Base-by-base conservation (phyloP, 2,329 filamentous ascomycete species). In the Triangularia verruculosa region DNA sequence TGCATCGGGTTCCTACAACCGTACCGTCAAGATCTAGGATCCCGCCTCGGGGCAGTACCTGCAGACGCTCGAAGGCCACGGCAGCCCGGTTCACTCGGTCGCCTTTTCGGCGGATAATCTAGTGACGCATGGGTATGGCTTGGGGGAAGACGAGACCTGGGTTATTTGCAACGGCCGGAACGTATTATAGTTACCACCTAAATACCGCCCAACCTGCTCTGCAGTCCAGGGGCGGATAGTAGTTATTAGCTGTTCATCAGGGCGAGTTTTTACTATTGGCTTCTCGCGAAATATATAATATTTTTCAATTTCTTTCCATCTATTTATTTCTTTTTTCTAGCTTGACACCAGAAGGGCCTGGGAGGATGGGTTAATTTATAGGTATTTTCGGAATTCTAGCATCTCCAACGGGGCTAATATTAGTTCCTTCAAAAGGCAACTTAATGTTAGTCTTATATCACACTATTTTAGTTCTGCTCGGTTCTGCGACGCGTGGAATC, bases 341-440 rank as follows among this genome's bases (percentile, higher is more conserved):
- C 60, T 13, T 65, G 53, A 52, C 27, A 62, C 53, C 27, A 60
- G 52, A 61, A 61, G 57, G 51, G 63, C 56, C 32, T 54, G 39
- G 53, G 53, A 58, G 61, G 52, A 60, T 60, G 17, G 34, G 53
- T 58, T 12, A 63, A 57, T 65, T 61, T 63, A 63, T 65, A 64
- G 43, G 34, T 57, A 57, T 61, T 60, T 55, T 57, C 15, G 24
- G 32, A 54, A 47, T 27, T 58, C 28, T 57, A 58, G 47, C 20
- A 61, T 61, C 12, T 61, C n/a, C 43, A 9, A 61, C 17, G 15
- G 30, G 12, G 53, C 34, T 43, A 43, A 17, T 32, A 34, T 32
- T 0, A 22, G 27, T 30, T 22, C 32, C 12, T 57, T 32, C 7
- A 30, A 34, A 34, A 57, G 54, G 54, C 25, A 57, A 57, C 32